Percentiles rank a stretch among this genome's conserved stretches.
phyloP scores from a whole-genome alignment of 345 rosid genomes.

The Fremontodendron californicum region DNA sequence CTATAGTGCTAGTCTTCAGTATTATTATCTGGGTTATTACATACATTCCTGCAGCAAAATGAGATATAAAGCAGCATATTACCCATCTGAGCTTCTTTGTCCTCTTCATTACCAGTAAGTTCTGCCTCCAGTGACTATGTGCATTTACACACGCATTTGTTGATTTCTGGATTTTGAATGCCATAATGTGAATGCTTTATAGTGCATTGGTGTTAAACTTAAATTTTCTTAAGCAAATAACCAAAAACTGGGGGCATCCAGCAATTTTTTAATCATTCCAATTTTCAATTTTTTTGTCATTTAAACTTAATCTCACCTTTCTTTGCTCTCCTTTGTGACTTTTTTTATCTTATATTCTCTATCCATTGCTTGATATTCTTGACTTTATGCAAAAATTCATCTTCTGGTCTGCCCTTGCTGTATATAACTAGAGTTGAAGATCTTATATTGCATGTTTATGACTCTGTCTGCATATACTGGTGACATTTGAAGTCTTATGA shows the following conservation, averaged over 20 bases:
- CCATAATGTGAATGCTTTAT: conserved; percentile 2
- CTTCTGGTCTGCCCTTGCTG: neutral
- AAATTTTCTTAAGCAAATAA: neutral
- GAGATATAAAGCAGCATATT: conserved; percentile 96
- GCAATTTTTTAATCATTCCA: neutral
- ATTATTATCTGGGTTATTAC: conserved; percentile 95
- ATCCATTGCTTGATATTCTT: neutral
- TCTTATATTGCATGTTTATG: neutral
- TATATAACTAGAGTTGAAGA: neutral
- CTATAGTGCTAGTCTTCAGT: conserved; percentile 68
- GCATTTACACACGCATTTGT: neutral
- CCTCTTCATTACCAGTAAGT: conserved; percentile 90
- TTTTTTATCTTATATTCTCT: neutral
- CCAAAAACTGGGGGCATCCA: neutral
- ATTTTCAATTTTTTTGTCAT: neutral
- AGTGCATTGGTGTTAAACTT: neutral
- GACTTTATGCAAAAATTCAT: neutral
- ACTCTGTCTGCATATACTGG: neutral
- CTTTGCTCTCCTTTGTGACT: neutral
- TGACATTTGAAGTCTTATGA: conserved; percentile 15
- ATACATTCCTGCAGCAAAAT: conserved; percentile 94
- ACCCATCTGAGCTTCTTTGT: conserved; percentile 92
- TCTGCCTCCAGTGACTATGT: conserved; percentile 11
- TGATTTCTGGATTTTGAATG: neutral
- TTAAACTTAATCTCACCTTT: neutral